phyloP scores from a whole-genome alignment of 2,329 filamentous ascomycete species.

The Diaporthe ilicicola region DNA sequence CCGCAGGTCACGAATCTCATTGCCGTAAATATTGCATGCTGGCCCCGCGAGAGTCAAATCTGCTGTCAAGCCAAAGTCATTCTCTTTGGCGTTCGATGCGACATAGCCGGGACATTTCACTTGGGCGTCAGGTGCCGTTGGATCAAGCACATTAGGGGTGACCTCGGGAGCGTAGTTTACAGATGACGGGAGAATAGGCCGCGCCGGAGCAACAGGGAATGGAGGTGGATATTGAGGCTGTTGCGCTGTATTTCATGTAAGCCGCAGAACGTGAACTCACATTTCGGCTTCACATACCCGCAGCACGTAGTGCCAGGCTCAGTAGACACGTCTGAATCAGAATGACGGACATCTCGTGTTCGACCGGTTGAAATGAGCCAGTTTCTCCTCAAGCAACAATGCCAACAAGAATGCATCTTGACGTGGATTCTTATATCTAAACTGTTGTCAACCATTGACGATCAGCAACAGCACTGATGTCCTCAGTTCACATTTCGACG shows the following conservation, averaged over 20 bases:
- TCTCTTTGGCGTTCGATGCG: slow-evolving; percentile 66
- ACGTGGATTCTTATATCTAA: no score
- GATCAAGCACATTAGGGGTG: background rate
- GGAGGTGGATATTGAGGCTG: background rate
- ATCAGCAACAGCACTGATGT: no score
- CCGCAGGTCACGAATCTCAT: slow-evolving; percentile 72
- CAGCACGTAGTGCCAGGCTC: background rate
- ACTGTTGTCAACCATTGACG: no score
- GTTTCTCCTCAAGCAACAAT: no score
- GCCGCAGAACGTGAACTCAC: background rate
- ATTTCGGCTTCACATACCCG: background rate
- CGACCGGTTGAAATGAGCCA: no score
- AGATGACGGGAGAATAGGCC: background rate
- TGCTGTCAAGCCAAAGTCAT: slow-evolving; percentile 68
- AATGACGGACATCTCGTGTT: no score
- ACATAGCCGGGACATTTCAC: slow-evolving; percentile 73
- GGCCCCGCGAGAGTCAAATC: slow-evolving; percentile 74
- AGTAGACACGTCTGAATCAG: background rate
- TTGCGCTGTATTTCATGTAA: background rate
- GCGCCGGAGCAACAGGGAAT: background rate
- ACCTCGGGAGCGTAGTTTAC: background rate
- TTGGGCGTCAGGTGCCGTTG: slow-evolving; percentile 58
- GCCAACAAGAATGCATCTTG: no score
- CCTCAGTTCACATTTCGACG: background rate
- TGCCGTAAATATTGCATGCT: slow-evolving; percentile 81